A percentile compares a stretch with the other conserved stretches of the same genome.
Conservation (phyloP, 495 filamentous ascomycete genomes). For the Penicillium malachiteum region DNA sequence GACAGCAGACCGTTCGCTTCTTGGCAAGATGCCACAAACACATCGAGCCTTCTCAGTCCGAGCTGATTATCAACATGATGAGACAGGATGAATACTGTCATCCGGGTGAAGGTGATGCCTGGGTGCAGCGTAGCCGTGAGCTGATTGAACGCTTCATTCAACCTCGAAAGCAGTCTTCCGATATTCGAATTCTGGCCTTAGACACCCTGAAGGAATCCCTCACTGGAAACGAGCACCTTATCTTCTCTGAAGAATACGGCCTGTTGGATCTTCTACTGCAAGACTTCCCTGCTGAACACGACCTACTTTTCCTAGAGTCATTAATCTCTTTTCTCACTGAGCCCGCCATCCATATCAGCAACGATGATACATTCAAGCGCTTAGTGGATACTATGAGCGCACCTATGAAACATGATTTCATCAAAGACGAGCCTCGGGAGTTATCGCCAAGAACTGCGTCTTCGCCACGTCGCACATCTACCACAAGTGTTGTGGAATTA, state of each 20-base stretch:
- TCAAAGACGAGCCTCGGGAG: conserved; percentile 23
- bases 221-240: conserved; percentile 47
- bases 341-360: conserved; percentile 26
- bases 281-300: conserved; percentile 46
- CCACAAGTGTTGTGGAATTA: conserved; percentile 33
- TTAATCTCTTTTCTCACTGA: conserved; percentile 46
- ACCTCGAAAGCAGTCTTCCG: conserved; percentile 58
- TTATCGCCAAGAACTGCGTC: conserved; percentile 13
- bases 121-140: conserved; percentile 61
- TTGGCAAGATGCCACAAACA: conserved; percentile 38
- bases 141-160: conserved; percentile 67
- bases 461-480: conserved; percentile 33
- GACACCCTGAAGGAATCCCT: conserved; percentile 65
- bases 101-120: conserved; percentile 62
- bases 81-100: conserved; percentile 57
- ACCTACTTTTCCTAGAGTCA: conserved; percentile 50
- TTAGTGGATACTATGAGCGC: conserved; percentile 35
- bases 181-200: conserved; percentile 67
- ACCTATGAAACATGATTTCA: conserved; percentile 38
- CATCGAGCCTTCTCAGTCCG: conserved; percentile 44
- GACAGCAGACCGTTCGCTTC: conserved; percentile 36
- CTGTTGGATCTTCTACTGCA: conserved; percentile 42
- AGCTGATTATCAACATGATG: conserved; percentile 41
- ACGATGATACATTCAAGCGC: conserved; percentile 34
- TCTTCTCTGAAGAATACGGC: conserved; percentile 35